phyloP scores from a whole-genome alignment of 2,329 filamentous ascomycete genomes.

The Coleophoma cylindrospora region DNA sequence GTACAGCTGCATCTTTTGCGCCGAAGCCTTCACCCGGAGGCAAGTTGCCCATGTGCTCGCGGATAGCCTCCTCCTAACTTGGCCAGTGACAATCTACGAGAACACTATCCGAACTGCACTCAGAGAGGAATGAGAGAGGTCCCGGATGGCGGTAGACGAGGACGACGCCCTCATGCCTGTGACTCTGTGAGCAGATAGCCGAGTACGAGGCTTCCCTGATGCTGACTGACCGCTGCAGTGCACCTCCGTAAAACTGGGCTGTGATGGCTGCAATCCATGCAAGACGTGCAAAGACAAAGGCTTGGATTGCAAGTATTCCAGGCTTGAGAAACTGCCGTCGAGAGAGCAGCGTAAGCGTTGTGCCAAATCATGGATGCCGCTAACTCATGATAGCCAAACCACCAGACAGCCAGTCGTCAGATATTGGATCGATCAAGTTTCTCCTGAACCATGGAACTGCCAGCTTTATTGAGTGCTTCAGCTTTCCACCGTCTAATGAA shows the following conservation, averaged over 20 bases:
- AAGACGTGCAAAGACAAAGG: slow-evolving; percentile 36
- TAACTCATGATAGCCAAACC: slow-evolving; percentile 9
- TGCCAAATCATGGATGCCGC: slow-evolving; percentile 4
- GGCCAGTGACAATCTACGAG: slow-evolving; percentile 37
- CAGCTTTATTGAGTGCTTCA: slow-evolving; percentile 38
- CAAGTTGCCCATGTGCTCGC: slow-evolving; percentile 12
- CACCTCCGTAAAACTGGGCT: slow-evolving; percentile 40
- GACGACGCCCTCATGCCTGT: slow-evolving; percentile 39
- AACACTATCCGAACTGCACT: slow-evolving; percentile 37
- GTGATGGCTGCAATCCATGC: slow-evolving; percentile 37
- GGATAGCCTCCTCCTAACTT: too few relatives aligned
- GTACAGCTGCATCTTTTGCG: slow-evolving; percentile 39
- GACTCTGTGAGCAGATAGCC: slow-evolving; percentile 30
- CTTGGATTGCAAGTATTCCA: slow-evolving; percentile 27
- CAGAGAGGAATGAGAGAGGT: slow-evolving; percentile 35
- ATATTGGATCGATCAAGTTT: slow-evolving; percentile 40
- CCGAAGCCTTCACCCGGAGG: slow-evolving; percentile 38
- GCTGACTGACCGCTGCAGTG: slow-evolving; percentile 26
- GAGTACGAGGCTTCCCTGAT: background rate
- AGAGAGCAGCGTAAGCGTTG: slow-evolving; percentile 8
- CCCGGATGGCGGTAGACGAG: slow-evolving; percentile 38
- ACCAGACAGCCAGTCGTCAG: slow-evolving; percentile 25
- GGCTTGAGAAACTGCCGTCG: slow-evolving; percentile 8
- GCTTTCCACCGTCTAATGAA: slow-evolving; percentile 34
- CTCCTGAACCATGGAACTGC: slow-evolving; percentile 38